Base-by-base conservation (phyloP, 2,329 filamentous ascomycete species). In the Sarocladium strictum region DNA sequence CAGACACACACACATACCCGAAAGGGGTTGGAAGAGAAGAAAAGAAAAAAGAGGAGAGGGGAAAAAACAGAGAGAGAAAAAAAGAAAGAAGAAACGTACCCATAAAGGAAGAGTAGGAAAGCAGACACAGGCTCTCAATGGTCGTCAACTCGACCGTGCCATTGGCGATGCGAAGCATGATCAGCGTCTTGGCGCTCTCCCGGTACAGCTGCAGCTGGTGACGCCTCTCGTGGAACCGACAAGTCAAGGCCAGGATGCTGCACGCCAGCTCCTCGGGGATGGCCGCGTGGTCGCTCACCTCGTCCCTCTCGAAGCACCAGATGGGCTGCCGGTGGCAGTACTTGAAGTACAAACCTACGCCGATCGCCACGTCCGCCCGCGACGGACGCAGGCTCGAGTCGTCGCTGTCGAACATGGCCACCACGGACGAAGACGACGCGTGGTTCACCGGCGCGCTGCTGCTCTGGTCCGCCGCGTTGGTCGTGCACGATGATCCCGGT, bases 81-180 rank as follows among this genome's bases (percentile, higher is more conserved):
- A n/a, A n/a, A 6, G 15, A 43, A 21, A 43, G 10, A 21, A 3
- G 19, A 17, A 17, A 12, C 62, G 33, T 71, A 75, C 76, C 75
- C 53, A 78, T 71, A 54, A 79, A 79, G 0, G 70, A 73, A 2
- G 74, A 76, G 45, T 76, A 78, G 0, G 76, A 72, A 1, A 79
- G 67, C 3, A 79, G 62, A 61, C 77, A 79, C 7, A 79, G 58
- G 58, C 75, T 77, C 58, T 79, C 76, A 2, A 79, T 73, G 0
- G 76, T 79, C 15, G 70, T 65, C 2, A 79, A 62, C 52, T 75
- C 72, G 2, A 79, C 76, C 0, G 73, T 72, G 2, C 76, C 76
- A 55, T 77, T 76, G 1, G 76, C 76, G 33, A 79, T 73, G 19
- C 76, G 73, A 4, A 77, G 67, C 76, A 78, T 79, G 58, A 67